These are phyloP conservation scores for Agroathelia rolfsii DNA, from an alignment of 1,284 basidiomycete genomes.

Conservation along the genomic window DNA sequence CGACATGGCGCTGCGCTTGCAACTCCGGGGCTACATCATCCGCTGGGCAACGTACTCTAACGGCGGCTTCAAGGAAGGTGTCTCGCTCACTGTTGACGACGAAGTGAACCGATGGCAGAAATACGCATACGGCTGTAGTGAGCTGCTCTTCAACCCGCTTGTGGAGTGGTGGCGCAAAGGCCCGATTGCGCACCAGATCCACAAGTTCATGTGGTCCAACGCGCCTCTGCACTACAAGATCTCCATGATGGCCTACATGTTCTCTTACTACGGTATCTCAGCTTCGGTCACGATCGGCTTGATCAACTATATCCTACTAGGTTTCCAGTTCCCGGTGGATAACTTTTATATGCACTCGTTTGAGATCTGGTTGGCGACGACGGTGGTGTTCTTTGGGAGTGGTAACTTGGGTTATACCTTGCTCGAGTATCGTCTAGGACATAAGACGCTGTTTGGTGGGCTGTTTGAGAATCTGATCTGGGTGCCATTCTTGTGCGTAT, in stretches of 20 bases:
- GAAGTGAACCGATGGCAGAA: no score
- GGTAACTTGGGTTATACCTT: slow-evolving; percentile 38
- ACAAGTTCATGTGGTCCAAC: slow-evolving; percentile 30
- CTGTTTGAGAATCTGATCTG: slow-evolving; percentile 35
- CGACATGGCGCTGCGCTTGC: no score
- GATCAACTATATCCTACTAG: slow-evolving; percentile 34
- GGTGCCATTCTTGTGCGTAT: slow-evolving; percentile 35
- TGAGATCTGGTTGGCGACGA: slow-evolving; percentile 37
- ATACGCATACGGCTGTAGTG: slow-evolving; percentile 18
- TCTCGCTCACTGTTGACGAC: slow-evolving; percentile 42
- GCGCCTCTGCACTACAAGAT: slow-evolving; percentile 35
- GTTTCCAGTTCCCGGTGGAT: slow-evolving; percentile 37
- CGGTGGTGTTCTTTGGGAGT: slow-evolving; percentile 40
- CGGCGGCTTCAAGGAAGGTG: slow-evolving; percentile 49
- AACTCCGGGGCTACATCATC: no score
- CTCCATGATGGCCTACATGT: slow-evolving; percentile 28
- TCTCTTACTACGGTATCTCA: slow-evolving; percentile 24
- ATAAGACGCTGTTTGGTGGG: slow-evolving; percentile 21
- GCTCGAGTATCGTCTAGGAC: slow-evolving; percentile 40
- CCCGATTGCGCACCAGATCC: slow-evolving; percentile 39
- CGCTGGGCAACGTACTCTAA: slow-evolving; percentile 49
- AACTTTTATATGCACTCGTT: slow-evolving; percentile 33
- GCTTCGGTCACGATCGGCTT: slow-evolving; percentile 27
- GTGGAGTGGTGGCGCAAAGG: slow-evolving; percentile 36
- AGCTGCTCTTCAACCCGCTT: slow-evolving; percentile 35